phyloP scores from a whole-genome alignment of 805 yeast genomes.

The Ogataea allantospora region DNA sequence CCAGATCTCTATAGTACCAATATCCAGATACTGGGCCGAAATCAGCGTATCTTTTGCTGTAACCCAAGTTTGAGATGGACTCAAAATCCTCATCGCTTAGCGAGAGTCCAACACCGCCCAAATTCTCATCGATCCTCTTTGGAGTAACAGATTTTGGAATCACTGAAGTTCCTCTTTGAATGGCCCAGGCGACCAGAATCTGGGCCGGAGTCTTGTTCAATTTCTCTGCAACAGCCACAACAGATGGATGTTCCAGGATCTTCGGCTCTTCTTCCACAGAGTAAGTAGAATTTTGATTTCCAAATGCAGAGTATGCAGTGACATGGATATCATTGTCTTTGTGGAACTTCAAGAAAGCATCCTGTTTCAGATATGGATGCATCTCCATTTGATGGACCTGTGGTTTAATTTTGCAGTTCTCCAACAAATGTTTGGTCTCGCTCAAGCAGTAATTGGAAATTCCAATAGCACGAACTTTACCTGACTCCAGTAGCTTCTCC shows the following conservation, averaged over 20 bases:
- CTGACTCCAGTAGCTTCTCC: constrained; percentile 56
- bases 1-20: constrained; percentile 33
- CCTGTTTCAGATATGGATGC: constrained; percentile 69
- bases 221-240: constrained; percentile 44
- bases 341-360: constrained; percentile 51
- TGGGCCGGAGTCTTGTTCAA: constrained; percentile 45
- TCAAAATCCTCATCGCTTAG: constrained; percentile 38
- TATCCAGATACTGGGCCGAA: constrained; percentile 35
- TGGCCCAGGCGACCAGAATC: constrained; percentile 54
- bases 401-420: constrained; percentile 46
- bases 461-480: constrained; percentile 67
- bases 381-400: constrained; percentile 65
- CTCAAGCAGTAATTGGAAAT: constrained; percentile 69
- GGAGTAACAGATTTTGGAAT: constrained; percentile 47
- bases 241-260: constrained; percentile 41
- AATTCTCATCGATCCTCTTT: constrained; percentile 39
- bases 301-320: constrained; percentile 78
- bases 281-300: constrained; percentile 52
- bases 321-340: constrained; percentile 49
- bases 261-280: constrained; percentile 41
- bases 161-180: constrained; percentile 51
- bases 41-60: constrained; percentile 32
- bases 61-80: constrained; percentile 29
- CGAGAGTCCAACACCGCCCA: constrained; percentile 28
- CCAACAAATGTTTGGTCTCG: constrained; percentile 52